A percentile compares a stretch with the other conserved stretches of the same genome.
phyloP scores from a whole-genome alignment of 2,329 filamentous ascomycete genomes.

The Talaromyces amestolkiae region DNA sequence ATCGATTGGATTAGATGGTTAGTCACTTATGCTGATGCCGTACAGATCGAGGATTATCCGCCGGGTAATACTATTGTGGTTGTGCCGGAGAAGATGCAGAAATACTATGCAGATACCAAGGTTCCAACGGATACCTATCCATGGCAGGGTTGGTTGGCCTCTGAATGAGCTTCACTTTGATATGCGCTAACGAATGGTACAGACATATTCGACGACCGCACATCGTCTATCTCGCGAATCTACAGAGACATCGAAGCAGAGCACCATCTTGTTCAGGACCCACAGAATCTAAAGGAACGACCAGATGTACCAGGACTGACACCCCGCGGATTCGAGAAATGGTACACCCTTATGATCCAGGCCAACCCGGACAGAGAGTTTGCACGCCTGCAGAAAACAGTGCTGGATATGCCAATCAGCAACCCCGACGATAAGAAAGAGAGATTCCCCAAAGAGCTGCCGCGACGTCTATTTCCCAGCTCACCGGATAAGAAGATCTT shows the following conservation, averaged over 20 bases:
- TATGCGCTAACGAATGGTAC: neutral
- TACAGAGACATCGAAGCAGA: conserved; percentile 56
- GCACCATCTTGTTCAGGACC: conserved; percentile 62
- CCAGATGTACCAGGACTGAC: conserved; percentile 66
- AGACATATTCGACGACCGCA: conserved; percentile 57
- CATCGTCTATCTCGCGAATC: conserved; percentile 57
- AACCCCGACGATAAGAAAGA: conserved; percentile 65
- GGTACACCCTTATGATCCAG: conserved; percentile 70
- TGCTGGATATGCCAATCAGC: conserved; percentile 68
- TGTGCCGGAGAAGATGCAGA: conserved; percentile 70
- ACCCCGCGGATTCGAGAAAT: conserved; percentile 65
- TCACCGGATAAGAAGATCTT: conserved; percentile 56
- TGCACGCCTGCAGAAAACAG: conserved; percentile 64
- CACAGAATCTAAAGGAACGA: conserved; percentile 46
- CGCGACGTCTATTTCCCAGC: conserved; percentile 68
- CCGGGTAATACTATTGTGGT: conserved; percentile 69
- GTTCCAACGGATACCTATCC: conserved; percentile 65
- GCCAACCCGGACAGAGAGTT: conserved; percentile 76
- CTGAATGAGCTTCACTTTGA: neutral
- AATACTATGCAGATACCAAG: conserved; percentile 68
- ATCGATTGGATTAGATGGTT: neutral
- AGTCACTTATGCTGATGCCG: neutral
- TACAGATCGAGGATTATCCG: conserved; percentile 65
- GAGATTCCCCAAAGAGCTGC: conserved; percentile 74
- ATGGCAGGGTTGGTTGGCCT: conserved; percentile 55